Evolutionary conservation across 176 grass and related monocot genomes (phyloP).

Genomic region (Themeda triandra): DNA sequence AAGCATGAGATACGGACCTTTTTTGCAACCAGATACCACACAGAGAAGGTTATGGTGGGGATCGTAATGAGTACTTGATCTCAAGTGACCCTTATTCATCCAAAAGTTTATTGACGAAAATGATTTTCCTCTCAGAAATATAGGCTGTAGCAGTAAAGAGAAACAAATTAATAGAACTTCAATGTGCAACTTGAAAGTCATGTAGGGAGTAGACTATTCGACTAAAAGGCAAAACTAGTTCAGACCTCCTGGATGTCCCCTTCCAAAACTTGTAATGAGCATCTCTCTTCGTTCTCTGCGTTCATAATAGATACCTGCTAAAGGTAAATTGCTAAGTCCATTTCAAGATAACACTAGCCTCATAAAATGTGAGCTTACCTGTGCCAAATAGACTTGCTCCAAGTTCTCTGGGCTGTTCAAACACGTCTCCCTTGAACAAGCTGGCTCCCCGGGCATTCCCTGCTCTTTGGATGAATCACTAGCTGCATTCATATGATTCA

Average conservation of each 20-base stretch:
- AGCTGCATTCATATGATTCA: conserved; percentile 19
- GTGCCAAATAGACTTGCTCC: conserved; percentile 75
- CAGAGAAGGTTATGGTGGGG: conserved; percentile 96
- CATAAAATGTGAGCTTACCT: conserved; percentile 45
- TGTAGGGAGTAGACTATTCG: conserved; percentile 20
- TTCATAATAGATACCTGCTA: conserved; percentile 76
- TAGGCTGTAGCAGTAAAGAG: conserved; percentile 51
- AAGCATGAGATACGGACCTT: conserved; percentile 49
- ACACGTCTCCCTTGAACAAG: conserved; percentile 31
- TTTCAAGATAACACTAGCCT: not conserved
- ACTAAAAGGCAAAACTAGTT: conserved; percentile 4
- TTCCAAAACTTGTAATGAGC: conserved; percentile 50
- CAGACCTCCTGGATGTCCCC: conserved; percentile 74
- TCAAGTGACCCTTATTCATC: conserved; percentile 87
- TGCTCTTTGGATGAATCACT: conserved; percentile 29
- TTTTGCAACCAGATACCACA: conserved; percentile 80
- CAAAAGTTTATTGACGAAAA: conserved; percentile 90
- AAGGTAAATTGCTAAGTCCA: not conserved
- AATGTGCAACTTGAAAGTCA: conserved; percentile 18
- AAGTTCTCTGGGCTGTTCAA: conserved; percentile 38
- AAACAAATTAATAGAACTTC: not conserved
- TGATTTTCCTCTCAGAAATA: conserved; percentile 58
- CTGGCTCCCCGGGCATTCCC: conserved; percentile 9
- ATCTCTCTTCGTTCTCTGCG: conserved; percentile 54
- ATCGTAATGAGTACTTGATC: conserved; percentile 96